Base-by-base conservation (phyloP, 306 rosid species). In the Pterocarpus santalinus region DNA sequence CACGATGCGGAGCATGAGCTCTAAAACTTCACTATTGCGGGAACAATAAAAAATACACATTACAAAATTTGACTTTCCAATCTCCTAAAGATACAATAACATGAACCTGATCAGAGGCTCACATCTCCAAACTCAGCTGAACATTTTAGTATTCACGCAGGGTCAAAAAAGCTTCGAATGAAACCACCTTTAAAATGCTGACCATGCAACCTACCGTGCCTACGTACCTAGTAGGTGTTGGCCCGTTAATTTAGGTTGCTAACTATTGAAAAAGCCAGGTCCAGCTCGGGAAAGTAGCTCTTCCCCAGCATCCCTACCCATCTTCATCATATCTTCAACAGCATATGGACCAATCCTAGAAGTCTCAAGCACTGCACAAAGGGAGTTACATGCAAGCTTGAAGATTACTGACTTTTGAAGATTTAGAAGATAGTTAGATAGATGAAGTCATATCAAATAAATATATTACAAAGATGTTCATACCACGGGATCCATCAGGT, bases 231-330 rank as follows among this genome's bases (percentile, higher is more conserved):
- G 52, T 16, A 13, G 15, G 66, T 38, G 41, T 16, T 84, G 47
- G 32, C 51, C 53, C 53, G 62, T 63, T 46, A 35, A 70, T 64
- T 44, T 58, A 34, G 63, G 60, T 5, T 63, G 39, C 6, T 76
- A 90, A 68, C 88, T 73, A 80, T 58, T 85, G 60, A 94, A 94
- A 87, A 94, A 94, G 8, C 87, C 94, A 47, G 97, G 96, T 73
- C 96, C 97, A 62, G 98, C 98, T 55, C 63, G 80, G 62, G 91
- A 88, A 68, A 91, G 97, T 73, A 94, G 97, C 87, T 94, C 98
- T 81, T 91, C 76, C 7, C 98, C 94, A 43, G 97, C 98, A 84
- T 94, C 98, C 80, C 82, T 89, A 52, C 98, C 98, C 86, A 92
- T 94, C 83, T 75, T 72, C 12, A 92, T 58, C 98, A 94, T 94